Percentiles rank a stretch among this genome's conserved stretches.
These are phyloP conservation scores for Ailanthus altissimus DNA, from an alignment of 345 rosid species.

Conservation along the genomic window DNA sequence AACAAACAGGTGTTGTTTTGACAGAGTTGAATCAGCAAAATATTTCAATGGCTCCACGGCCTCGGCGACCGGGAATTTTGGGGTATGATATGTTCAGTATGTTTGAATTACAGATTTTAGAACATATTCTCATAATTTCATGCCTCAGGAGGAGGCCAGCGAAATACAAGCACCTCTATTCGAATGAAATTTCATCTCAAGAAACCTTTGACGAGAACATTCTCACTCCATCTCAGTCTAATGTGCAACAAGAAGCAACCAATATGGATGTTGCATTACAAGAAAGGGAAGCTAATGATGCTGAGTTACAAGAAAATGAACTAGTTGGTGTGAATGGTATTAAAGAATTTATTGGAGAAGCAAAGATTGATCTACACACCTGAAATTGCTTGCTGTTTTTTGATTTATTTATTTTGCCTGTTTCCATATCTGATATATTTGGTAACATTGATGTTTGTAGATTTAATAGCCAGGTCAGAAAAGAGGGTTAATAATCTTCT, in stretches of 20 bases:
- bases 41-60: slow-evolving; percentile 38
- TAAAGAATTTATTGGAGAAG: not conserved
- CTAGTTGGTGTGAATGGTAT: slow-evolving; percentile 47
- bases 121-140: slow-evolving; percentile 18
- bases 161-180: slow-evolving; percentile 49
- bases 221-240: slow-evolving; percentile 29
- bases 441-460: slow-evolving; percentile 33
- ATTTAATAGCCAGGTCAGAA: slow-evolving; percentile 42
- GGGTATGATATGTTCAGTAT: slow-evolving; percentile 46
- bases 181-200: slow-evolving; percentile 33
- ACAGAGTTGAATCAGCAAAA: slow-evolving; percentile 39
- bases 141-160: slow-evolving; percentile 49
- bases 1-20: slow-evolving; percentile 52
- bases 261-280: slow-evolving; percentile 32
- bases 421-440: slow-evolving; percentile 25
- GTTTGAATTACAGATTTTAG: not conserved
- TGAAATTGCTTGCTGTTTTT: not conserved
- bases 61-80: slow-evolving; percentile 65
- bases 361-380: not conserved
- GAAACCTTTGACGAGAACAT: slow-evolving; percentile 40
- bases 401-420: slow-evolving; percentile 16
- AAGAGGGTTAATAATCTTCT: slow-evolving; percentile 45
- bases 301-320: slow-evolving; percentile 30
- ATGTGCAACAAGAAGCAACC: slow-evolving; percentile 34
- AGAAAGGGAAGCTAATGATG: slow-evolving; percentile 33